These are phyloP conservation scores for Corchorus olitorius DNA, from an alignment of 345 rosid species.

Conservation along the genomic window DNA sequence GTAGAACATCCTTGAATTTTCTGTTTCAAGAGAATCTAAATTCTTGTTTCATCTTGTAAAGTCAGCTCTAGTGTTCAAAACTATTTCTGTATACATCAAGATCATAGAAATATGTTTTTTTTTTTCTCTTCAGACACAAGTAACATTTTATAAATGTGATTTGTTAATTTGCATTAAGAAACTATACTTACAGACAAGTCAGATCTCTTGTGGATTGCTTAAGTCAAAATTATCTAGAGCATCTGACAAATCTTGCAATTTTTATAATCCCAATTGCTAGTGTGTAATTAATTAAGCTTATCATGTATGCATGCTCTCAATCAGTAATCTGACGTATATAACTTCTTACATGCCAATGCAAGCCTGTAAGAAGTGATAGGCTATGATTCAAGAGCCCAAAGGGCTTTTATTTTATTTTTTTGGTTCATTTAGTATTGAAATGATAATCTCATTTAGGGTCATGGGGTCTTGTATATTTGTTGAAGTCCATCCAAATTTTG, in stretches of 20 bases:
- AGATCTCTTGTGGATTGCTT: neutral
- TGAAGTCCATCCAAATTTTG: too few species aligned
- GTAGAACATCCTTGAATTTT: slow-evolving; percentile 14
- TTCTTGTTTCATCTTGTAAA: neutral
- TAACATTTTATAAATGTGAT: neutral
- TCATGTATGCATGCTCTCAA: too few species aligned
- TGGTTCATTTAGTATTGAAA: too few species aligned
- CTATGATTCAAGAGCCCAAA: too few species aligned
- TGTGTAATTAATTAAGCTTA: neutral
- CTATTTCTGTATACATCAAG: neutral
- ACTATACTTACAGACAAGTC: slow-evolving; percentile 2
- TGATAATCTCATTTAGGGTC: too few species aligned
- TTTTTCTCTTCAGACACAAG: neutral
- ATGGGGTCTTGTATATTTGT: too few species aligned
- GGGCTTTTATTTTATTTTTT: too few species aligned
- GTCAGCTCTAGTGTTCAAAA: neutral
- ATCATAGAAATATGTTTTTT: neutral
- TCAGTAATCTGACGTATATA: too few species aligned
- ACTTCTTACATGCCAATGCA: too few species aligned
- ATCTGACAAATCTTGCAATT: neutral
- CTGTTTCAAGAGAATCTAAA: slow-evolving; percentile 18
- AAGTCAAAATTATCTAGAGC: neutral
- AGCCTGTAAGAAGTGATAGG: too few species aligned
- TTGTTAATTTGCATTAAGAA: neutral
- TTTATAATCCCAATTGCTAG: neutral